Base-by-base conservation (phyloP, 345 rosid species). In the Arabis alpina region DNA sequence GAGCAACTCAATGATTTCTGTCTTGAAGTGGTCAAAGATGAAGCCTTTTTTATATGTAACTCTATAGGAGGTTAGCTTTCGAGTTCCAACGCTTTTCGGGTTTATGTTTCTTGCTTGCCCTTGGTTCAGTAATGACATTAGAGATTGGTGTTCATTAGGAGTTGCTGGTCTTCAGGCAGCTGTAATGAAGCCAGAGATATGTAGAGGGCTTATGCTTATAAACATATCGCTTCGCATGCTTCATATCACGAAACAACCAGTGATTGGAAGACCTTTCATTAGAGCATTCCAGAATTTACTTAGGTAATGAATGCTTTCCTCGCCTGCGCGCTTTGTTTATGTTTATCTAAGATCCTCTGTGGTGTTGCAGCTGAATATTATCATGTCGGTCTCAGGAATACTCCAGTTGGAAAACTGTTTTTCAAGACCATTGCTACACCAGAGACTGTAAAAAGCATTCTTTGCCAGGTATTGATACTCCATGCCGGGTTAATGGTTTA, bases 91-190 rank as follows among this genome's bases (percentile, higher is more conserved):
- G 11, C 42, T 74, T 32, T 54, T 54, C 45, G 8, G 44, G 15
- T 39, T 15, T 32, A 3, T 64, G 24, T 15, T 16, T 50, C 58
- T 51, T 32, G 23, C 23, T 9, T 28, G 3, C 10, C 12, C 8
- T 47, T 37, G 16, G 51, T 64, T 76, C 3, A 70, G 62, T 32
- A 24, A 37, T 54, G 55, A 64, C 39, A 27, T 8, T 23, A 58
- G 57, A 37, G 54, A 25, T 23, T 48, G 73, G 24, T 69, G 63
- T n/a, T 77, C 51, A 7, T 74, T 53, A 90, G 97, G 96, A 75
- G 58, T 90, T 51, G 96, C 86, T 82, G 97, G 98, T 66, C 98
- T 90, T 77, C 94, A 88, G 77, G 97, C 98, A 64, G 91, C 96
- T 63, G 86, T 90, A 15, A 76, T 56, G 71, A 81, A 86, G 48